A percentile compares a stretch with the other conserved stretches of the same genome.
Conservation (phyloP, 2,329 filamentous ascomycete species). For the Colletotrichum eleusines region DNA sequence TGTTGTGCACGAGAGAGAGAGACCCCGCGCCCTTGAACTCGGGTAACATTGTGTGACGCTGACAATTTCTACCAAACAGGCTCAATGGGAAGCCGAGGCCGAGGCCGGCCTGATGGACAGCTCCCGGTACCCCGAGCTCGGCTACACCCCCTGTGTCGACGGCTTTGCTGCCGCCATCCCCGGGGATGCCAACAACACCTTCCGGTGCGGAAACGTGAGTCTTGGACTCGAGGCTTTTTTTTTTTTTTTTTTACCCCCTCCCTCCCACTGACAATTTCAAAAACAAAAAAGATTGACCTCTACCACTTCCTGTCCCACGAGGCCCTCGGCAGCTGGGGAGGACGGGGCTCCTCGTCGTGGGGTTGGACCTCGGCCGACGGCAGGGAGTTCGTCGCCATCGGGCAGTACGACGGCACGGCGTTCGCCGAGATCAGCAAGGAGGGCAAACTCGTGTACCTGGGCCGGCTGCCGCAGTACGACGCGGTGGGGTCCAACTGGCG, state of each 20-base stretch:
- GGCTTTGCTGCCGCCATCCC: conserved; percentile 59
- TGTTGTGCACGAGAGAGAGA: too few species aligned
- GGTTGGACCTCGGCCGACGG: conserved; percentile 65
- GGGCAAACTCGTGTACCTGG: conserved; percentile 65
- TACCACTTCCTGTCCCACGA: conserved; percentile 54
- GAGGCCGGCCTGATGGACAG: conserved; percentile 52
- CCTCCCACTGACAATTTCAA: too few species aligned
- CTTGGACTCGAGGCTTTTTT: too few species aligned
- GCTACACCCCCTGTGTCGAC: conserved; percentile 55
- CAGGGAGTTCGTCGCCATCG: conserved; percentile 67
- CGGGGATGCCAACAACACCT: conserved; percentile 61
- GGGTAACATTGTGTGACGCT: background rate
- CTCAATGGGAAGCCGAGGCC: conserved; percentile 50
- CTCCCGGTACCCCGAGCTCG: conserved; percentile 52
- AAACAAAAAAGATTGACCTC: conserved; percentile 47
- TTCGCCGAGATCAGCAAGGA: conserved; percentile 64
- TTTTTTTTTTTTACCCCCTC: too few species aligned
- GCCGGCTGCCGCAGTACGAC: conserved; percentile 62
- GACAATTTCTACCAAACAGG: conserved; percentile 39
- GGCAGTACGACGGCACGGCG: conserved; percentile 65
- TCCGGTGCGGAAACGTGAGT: conserved; percentile 59
- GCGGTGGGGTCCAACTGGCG: conserved; percentile 62
- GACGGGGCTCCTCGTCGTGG: conserved; percentile 59
- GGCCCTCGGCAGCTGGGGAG: conserved; percentile 50
- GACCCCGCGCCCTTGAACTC: background rate